These are phyloP conservation scores for Straminergon stramineum DNA, from an alignment of 225 moss, liverwort and hornwort species.

Conservation along the genomic window DNA sequence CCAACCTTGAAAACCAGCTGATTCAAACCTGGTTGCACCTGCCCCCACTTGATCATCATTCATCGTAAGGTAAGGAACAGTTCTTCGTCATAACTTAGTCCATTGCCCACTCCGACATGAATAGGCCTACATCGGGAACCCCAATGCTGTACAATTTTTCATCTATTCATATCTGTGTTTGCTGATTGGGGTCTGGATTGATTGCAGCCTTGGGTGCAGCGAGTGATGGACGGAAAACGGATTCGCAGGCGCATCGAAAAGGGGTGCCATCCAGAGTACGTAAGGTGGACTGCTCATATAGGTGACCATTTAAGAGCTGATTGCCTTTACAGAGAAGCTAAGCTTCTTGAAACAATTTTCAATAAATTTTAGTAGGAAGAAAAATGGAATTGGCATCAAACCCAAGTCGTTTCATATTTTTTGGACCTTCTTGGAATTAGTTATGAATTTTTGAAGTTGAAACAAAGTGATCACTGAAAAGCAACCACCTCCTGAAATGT, in stretches of 20 bases:
- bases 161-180: not conserved
- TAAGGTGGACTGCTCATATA: no score
- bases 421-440: no score
- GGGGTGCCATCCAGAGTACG: not conserved
- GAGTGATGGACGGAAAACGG: not conserved
- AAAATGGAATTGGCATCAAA: no score
- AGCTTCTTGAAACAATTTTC: no score
- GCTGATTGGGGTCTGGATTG: not conserved
- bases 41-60: not conserved
- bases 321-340: no score
- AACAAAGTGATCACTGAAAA: no score
- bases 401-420: no score
- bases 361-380: no score
- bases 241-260: not conserved
- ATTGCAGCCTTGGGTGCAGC: not conserved
- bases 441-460: no score
- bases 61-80: not conserved
- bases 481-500: no score
- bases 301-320: no score
- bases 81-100: no score
- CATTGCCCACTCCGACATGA: not conserved
- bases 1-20: not conserved
- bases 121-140: not conserved
- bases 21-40: not conserved
- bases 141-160: not conserved